These are phyloP conservation scores for Trichodelitschia bisporula DNA, from an alignment of 495 filamentous ascomycete species.

Conservation along the genomic window DNA sequence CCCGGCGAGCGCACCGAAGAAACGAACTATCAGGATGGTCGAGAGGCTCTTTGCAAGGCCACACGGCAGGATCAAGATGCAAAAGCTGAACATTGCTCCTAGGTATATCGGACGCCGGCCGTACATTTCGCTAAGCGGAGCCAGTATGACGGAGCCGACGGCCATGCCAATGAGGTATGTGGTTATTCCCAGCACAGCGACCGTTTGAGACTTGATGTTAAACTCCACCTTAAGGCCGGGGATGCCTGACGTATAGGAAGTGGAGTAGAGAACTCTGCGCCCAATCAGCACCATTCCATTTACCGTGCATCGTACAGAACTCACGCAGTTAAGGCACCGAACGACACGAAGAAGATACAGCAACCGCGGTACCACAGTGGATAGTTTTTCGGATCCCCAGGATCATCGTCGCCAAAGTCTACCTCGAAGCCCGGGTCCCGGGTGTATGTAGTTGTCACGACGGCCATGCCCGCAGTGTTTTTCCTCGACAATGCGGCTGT, in stretches of 20 bases:
- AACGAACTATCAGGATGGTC: conserved; percentile 41
- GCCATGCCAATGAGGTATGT: conserved; percentile 58
- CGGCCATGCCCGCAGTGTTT: neutral
- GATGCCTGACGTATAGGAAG: conserved; percentile 50
- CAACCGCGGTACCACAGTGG: neutral
- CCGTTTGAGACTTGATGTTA: conserved; percentile 22
- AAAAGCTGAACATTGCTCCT: conserved; percentile 32
- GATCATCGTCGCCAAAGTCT: conserved; percentile 2
- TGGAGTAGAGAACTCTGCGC: conserved; percentile 51
- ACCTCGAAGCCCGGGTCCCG: conserved; percentile 1
- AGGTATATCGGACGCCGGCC: conserved; percentile 55
- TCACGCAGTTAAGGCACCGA: neutral
- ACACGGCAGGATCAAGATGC: conserved; percentile 43
- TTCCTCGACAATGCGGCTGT: too few relatives aligned
- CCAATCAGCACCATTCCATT: neutral
- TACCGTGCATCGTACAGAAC: neutral
- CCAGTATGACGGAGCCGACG: conserved; percentile 43
- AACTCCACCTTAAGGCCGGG: conserved; percentile 45
- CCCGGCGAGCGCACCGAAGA: conserved; percentile 55
- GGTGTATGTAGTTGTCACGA: neutral
- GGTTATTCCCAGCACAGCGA: conserved; percentile 53
- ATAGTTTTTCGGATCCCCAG: conserved; percentile 2
- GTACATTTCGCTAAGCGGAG: conserved; percentile 55
- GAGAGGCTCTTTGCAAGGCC: conserved; percentile 39
- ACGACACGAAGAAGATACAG: neutral